phyloP scores from a whole-genome alignment of 2,329 filamentous ascomycete species.

The Dryadomyces quercivorus region DNA sequence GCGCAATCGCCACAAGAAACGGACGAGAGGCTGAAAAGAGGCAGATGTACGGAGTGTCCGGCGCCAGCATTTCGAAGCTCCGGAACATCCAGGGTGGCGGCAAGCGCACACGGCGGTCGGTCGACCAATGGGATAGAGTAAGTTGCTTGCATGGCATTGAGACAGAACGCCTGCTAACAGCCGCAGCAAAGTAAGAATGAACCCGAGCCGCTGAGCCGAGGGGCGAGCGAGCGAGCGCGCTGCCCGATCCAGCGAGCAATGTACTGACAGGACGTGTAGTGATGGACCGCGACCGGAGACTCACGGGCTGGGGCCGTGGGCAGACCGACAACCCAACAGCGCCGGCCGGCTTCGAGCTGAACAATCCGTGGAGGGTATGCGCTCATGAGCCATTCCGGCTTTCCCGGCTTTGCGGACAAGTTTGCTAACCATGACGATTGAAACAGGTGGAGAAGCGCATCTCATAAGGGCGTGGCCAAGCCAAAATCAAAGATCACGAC shows the following conservation, averaged over 20 bases:
- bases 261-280: constrained; percentile 26
- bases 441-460: constrained; percentile 41
- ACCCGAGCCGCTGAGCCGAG: neutral
- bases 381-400: neutral
- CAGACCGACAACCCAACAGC: constrained; percentile 43
- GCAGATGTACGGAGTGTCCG: constrained; percentile 52
- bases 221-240: neutral
- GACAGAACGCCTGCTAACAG: constrained; percentile 16
- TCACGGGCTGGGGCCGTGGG: constrained; percentile 46
- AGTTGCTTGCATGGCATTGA: constrained; percentile 8
- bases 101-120: constrained; percentile 45
- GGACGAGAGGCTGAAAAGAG: neutral
- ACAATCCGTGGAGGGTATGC: constrained; percentile 51
- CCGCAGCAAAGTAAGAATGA: constrained; percentile 47
- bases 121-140: constrained; percentile 54
- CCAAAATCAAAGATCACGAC: neutral
- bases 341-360: constrained; percentile 48
- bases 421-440: constrained; percentile 9
- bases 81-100: constrained; percentile 47
- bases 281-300: constrained; percentile 52
- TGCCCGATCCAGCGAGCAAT: neutral
- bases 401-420: too few species aligned
- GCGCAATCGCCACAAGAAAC: neutral
- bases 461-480: constrained; percentile 21
- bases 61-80: constrained; percentile 44